Percentiles rank a stretch among this genome's conserved stretches.
Evolutionary conservation across 129 eudicot genomes (phyloP).

Genomic region (Scalesia atractyloides): DNA sequence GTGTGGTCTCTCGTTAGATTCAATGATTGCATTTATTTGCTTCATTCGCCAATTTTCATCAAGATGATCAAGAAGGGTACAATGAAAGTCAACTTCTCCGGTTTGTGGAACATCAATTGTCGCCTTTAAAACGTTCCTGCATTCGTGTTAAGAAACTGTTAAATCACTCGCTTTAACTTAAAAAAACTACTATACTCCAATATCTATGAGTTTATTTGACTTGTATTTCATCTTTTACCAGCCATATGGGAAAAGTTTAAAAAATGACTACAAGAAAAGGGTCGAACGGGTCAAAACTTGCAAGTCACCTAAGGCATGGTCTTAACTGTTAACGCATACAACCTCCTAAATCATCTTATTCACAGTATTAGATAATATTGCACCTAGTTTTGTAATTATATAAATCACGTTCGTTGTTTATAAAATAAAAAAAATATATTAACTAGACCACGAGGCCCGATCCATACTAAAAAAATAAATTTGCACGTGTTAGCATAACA

Average conservation of each 20-base stretch:
- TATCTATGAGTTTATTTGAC: background rate
- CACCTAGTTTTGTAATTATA: no score
- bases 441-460: background rate
- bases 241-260: background rate
- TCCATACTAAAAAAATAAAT: background rate
- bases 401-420: background rate
- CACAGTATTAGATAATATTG: no score
- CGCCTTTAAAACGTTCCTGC: slow-evolving; percentile 93
- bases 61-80: slow-evolving; percentile 91
- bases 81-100: slow-evolving; percentile 81
- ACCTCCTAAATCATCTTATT: background rate
- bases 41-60: slow-evolving; percentile 96
- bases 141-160: slow-evolving; percentile 23
- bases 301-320: background rate
- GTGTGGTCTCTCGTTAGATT: slow-evolving; percentile 77
- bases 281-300: background rate
- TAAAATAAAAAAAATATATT: background rate
- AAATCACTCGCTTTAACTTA: background rate
- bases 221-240: background rate
- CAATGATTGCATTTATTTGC: slow-evolving; percentile 78
- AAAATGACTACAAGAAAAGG: background rate
- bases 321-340: background rate
- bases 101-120: slow-evolving; percentile 83
- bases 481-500: slow-evolving; percentile 2
- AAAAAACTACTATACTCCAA: background rate